Evolutionary conservation across 164 flowering plant genomes (phyloP).

Genomic region (Kalanchoe fedtschenkoi): DNA sequence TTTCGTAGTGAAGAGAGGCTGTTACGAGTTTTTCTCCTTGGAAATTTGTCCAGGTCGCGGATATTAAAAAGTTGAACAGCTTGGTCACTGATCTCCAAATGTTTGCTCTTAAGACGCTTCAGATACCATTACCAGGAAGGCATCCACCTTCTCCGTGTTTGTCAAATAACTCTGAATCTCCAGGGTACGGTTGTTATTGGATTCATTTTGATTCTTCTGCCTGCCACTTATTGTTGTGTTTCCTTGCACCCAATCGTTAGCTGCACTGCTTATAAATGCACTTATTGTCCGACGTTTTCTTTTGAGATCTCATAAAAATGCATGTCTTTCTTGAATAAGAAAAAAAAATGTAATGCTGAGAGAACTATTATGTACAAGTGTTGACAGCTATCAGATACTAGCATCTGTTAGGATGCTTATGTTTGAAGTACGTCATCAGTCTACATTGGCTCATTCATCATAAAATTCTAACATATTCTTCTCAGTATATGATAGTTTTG

Average conservation of each 20-base stretch:
- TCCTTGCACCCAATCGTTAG: background rate
- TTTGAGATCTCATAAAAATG: background rate
- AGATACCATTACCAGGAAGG: constrained; percentile 72
- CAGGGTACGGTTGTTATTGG: constrained; percentile 25
- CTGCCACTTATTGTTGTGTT: background rate
- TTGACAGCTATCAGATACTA: too few species aligned
- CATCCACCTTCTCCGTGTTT: constrained; percentile 71
- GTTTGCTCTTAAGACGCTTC: constrained; percentile 78
- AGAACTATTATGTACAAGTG: too few species aligned
- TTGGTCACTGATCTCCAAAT: constrained; percentile 84
- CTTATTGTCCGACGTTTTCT: background rate
- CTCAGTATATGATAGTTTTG: too few species aligned
- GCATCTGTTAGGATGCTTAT: background rate
- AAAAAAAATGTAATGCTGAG: background rate
- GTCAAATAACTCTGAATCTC: constrained; percentile 28
- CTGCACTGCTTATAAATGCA: too few species aligned
- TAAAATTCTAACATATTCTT: too few species aligned
- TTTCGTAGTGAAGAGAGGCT: too few species aligned
- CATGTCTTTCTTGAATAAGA: background rate
- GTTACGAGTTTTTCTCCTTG: background rate
- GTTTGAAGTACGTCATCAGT: background rate
- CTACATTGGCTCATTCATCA: background rate
- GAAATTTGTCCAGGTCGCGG: constrained; percentile 52
- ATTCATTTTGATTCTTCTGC: background rate
- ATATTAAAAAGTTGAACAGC: constrained; percentile 73